A percentile compares a stretch with the other conserved stretches of the same genome.
Conservation (phyloP, 192 early-diverging fungal genomes). For the Blastocladiella britannica region DNA sequence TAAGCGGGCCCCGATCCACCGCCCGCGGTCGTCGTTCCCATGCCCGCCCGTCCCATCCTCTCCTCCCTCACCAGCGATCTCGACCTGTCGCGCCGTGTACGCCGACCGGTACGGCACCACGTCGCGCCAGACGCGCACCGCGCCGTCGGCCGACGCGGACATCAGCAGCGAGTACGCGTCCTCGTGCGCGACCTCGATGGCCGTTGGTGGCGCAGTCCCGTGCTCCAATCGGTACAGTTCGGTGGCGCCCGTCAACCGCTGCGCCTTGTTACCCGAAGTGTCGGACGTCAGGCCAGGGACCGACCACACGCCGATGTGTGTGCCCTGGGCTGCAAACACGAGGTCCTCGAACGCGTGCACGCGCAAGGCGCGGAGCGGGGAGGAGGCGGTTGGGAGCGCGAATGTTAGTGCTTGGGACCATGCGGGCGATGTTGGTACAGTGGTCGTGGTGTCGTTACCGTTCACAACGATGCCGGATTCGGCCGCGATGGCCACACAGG, state of each 20-base stretch:
- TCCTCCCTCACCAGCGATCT: no score
- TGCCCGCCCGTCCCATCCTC: no score
- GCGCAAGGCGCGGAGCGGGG: neutral
- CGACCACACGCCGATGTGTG: neutral
- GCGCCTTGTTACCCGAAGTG: neutral
- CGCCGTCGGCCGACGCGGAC: neutral
- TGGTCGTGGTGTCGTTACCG: neutral
- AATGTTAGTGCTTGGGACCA: neutral
- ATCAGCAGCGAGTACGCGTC: neutral
- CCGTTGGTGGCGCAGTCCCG: neutral
- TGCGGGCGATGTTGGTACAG: neutral
- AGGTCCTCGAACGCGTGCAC: neutral
- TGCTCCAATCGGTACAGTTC: neutral
- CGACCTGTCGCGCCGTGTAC: no score
- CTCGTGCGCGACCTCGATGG: neutral
- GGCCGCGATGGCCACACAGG: no score
- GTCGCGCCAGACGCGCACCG: neutral
- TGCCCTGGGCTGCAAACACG: neutral
- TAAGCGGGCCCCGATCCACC: no score
- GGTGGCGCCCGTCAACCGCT: neutral
- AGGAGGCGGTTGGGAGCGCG: neutral
- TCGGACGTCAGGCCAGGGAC: neutral
- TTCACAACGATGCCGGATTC: no score
- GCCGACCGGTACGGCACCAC: neutral
- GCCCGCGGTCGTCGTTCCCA: no score